Evolutionary conservation across 2,329 filamentous ascomycete genomes (phyloP).

Genomic region (Orbilia brochopaga): DNA sequence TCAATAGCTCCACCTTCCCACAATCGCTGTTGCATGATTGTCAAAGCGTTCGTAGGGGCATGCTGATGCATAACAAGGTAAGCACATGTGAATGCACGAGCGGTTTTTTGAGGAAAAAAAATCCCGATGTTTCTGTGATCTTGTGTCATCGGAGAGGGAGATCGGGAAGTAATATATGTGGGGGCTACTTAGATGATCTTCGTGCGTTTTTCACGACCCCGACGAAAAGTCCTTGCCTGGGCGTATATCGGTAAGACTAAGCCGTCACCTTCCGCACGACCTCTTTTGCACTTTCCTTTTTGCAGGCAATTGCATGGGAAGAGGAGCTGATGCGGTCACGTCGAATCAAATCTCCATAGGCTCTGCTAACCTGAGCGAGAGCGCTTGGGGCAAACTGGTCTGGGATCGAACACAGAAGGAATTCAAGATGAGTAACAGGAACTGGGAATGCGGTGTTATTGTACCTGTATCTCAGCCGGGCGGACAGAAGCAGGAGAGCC

Average conservation of each 20-base stretch:
- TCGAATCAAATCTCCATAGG: slow-evolving; percentile 70
- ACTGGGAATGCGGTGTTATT: slow-evolving; percentile 95
- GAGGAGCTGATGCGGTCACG: slow-evolving; percentile 67
- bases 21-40: slow-evolving; percentile 75
- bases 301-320: slow-evolving; percentile 52
- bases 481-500: slow-evolving; percentile 22
- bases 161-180: slow-evolving; percentile 10
- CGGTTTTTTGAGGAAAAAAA: neutral
- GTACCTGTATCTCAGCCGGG: slow-evolving; percentile 63
- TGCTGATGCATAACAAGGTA: slow-evolving; percentile 90
- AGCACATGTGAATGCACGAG: slow-evolving; percentile 56
- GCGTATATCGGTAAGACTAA: slow-evolving; percentile 47
- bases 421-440: slow-evolving; percentile 80
- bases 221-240: slow-evolving; percentile 27
- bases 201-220: slow-evolving; percentile 46
- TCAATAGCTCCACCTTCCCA: slow-evolving; percentile 73
- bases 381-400: slow-evolving; percentile 84
- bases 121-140: neutral
- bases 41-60: slow-evolving; percentile 70
- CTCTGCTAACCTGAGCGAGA: slow-evolving; percentile 89
- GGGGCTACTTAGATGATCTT: slow-evolving; percentile 47
- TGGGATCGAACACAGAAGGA: slow-evolving; percentile 71
- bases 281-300: slow-evolving; percentile 10
- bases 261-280: slow-evolving; percentile 12
- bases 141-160: neutral